These are phyloP conservation scores for Truncatella angustata DNA, from an alignment of 2,329 filamentous ascomycete genomes.

Conservation along the genomic window DNA sequence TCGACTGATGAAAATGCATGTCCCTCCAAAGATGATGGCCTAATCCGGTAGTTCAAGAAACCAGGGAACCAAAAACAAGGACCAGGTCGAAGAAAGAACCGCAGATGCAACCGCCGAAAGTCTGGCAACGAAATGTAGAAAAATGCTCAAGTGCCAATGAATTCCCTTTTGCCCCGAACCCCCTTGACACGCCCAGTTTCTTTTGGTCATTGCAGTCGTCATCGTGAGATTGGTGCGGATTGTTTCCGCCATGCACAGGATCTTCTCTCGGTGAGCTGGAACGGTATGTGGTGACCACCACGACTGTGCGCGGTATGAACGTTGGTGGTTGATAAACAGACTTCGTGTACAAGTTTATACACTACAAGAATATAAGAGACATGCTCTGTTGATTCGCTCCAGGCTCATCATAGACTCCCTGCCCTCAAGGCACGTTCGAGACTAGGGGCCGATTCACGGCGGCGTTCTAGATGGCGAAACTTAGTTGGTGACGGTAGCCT, in stretches of 20 bases:
- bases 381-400: conserved; percentile 6
- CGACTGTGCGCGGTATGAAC: conserved; percentile 1
- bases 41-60: background rate
- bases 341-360: conserved; percentile 10
- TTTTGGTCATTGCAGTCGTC: conserved; percentile 12
- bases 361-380: conserved; percentile 10
- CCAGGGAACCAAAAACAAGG: background rate
- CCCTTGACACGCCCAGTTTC: background rate
- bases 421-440: conserved; percentile 10
- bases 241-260: conserved; percentile 10
- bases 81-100: background rate
- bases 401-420: conserved; percentile 7
- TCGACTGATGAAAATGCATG: conserved; percentile 5
- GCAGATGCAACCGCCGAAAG: conserved; percentile 5
- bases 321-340: conserved; percentile 9
- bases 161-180: background rate
- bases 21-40: background rate
- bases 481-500: conserved; percentile 23
- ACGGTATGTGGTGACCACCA: background rate
- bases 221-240: conserved; percentile 11
- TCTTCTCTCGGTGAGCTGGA: background rate
- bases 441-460: background rate
- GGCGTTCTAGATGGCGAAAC: background rate
- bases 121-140: conserved; percentile 9
- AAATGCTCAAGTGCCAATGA: conserved; percentile 4